Conservation (phyloP, 176 grass and related monocot species). For the Zoysia pacifica region DNA sequence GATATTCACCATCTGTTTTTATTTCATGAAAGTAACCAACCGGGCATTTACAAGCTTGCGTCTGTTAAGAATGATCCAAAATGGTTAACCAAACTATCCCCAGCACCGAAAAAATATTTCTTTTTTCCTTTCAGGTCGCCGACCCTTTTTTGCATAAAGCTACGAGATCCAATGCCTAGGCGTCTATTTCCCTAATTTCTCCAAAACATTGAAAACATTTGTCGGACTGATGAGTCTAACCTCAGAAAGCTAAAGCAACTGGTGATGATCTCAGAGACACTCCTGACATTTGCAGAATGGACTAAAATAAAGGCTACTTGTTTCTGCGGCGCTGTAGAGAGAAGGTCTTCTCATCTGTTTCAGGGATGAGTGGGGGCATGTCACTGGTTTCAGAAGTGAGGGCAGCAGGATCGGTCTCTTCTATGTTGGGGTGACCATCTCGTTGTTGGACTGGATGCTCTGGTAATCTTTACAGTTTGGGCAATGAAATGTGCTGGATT, state of each 20-base stretch:
- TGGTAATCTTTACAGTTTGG: constrained; percentile 81
- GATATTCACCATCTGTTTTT: not conserved
- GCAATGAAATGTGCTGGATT: constrained; percentile 72
- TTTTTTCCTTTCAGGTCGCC: not conserved
- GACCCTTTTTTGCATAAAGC: not conserved
- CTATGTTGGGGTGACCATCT: constrained; percentile 10
- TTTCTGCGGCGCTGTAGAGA: not conserved
- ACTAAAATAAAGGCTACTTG: constrained; percentile 10
- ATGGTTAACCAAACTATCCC: not conserved
- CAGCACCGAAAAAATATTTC: not conserved
- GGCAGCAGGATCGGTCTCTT: not conserved
- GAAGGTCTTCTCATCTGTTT: no score
- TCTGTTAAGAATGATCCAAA: not conserved
- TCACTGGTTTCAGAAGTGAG: constrained; percentile 13
- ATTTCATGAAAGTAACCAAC: not conserved
- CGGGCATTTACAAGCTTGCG: not conserved
- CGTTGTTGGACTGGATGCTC: constrained; percentile 33
- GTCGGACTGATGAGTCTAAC: not conserved
- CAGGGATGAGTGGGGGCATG: constrained; percentile 7
- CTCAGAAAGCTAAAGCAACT: constrained; percentile 23
- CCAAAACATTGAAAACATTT: not conserved
- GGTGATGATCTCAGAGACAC: constrained; percentile 26
- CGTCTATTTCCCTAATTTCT: not conserved
- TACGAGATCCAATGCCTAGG: constrained; percentile 21
- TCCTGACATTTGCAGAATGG: not conserved